Evolutionary conservation across 768 basidiomycete genomes (phyloP).

Genomic region (Tulasnella sp.): DNA sequence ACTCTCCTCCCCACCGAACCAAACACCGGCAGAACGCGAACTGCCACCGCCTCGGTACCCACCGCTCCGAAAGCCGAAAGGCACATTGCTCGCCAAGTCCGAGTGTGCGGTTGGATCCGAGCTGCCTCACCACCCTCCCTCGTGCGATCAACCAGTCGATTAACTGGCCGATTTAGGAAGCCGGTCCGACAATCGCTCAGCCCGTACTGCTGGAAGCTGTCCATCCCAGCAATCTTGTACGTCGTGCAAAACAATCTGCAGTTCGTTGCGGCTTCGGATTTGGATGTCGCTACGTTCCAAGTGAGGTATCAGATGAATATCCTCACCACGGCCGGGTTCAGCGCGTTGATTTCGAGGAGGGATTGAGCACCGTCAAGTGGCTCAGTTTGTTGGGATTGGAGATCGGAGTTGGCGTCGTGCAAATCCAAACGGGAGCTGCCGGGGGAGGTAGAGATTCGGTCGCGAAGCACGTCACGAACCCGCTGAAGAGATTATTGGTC

Average conservation of each 20-base stretch:
- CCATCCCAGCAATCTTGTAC: conserved; percentile 92
- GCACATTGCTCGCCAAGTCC: conserved; percentile 30
- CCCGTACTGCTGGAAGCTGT: conserved; percentile 92
- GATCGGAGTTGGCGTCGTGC: conserved; percentile 81
- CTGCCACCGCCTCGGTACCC: conserved; percentile 24
- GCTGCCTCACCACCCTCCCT: conserved; percentile 11
- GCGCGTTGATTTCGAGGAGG: conserved; percentile 71
- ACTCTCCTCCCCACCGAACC: conserved; percentile 53
- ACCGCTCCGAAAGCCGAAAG: conserved; percentile 36
- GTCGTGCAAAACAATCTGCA: conserved; percentile 94
- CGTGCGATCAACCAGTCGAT: not conserved
- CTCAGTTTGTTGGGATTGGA: conserved; percentile 76
- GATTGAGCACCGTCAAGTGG: conserved; percentile 72
- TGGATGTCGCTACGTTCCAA: conserved; percentile 94
- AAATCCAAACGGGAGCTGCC: conserved; percentile 62
- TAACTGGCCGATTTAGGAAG: conserved; percentile 41
- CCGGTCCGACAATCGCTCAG: conserved; percentile 69
- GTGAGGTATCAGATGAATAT: conserved; percentile 98
- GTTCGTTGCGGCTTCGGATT: conserved; percentile 90
- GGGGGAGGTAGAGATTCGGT: conserved; percentile 5
- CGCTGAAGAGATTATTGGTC: conserved; percentile 78
- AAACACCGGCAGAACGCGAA: conserved; percentile 8
- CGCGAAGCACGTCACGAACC: conserved; percentile 55
- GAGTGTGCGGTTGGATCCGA: conserved; percentile 10
- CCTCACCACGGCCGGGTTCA: conserved; percentile 85